phyloP scores from a whole-genome alignment of 805 yeast genomes.

The Pichia thaimueangensis region DNA sequence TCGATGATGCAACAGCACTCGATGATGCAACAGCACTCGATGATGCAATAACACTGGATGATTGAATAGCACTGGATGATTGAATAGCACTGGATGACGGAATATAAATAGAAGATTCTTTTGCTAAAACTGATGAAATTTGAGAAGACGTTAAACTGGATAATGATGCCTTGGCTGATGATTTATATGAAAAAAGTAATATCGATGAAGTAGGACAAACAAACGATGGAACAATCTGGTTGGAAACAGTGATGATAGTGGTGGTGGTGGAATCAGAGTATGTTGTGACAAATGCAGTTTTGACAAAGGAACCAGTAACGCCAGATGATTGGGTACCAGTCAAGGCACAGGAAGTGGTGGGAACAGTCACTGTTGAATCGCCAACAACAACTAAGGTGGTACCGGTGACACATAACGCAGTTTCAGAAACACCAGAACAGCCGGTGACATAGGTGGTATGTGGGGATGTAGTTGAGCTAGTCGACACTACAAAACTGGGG shows the following conservation, averaged over 20 bases:
- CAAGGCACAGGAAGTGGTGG: slow-evolving; percentile 9
- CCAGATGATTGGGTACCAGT: background rate
- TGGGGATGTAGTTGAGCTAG: background rate
- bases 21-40: background rate
- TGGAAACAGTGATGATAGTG: background rate
- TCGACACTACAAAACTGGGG: background rate
- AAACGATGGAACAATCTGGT: background rate
- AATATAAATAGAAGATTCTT: background rate
- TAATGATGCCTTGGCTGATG: slow-evolving; percentile 1
- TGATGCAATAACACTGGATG: too few species aligned
- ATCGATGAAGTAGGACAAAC: slow-evolving; percentile 1
- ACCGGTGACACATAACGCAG: background rate
- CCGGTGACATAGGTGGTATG: background rate
- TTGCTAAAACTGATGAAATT: slow-evolving; percentile 3
- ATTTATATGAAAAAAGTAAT: slow-evolving; percentile 1
- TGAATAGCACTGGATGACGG: background rate
- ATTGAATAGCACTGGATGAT: background rate
- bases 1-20: background rate
- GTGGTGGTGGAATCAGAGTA: background rate
- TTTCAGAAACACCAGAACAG: background rate
- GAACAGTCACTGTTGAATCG: background rate
- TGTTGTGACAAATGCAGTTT: slow-evolving; percentile 1
- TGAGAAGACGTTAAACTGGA: slow-evolving; percentile 4
- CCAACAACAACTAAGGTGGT: slow-evolving; percentile 3
- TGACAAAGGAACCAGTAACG: slow-evolving; percentile 10